Evolutionary conservation across 768 basidiomycete genomes (phyloP).

Genomic region (Suillus placidus): DNA sequence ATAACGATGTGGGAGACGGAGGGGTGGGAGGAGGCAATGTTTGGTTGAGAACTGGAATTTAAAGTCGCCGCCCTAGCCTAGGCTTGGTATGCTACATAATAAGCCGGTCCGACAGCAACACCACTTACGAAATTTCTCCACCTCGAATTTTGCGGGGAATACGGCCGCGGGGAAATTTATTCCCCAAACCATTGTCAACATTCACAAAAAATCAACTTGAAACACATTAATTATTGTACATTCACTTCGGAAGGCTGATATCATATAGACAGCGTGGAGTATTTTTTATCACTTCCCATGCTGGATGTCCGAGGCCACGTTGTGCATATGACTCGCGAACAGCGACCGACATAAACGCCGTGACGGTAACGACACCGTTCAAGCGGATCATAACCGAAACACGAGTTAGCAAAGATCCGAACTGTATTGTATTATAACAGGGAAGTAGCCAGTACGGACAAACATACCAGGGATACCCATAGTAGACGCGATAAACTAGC

Average conservation of each 20-base stretch:
- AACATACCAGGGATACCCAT: slow-evolving; percentile 31
- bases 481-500: slow-evolving; percentile 39
- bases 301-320: neutral
- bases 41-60: slow-evolving; percentile 24
- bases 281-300: neutral
- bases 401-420: slow-evolving; percentile 19
- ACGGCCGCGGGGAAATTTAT: neutral
- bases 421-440: slow-evolving; percentile 29
- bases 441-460: slow-evolving; percentile 19
- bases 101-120: slow-evolving; percentile 12
- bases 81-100: slow-evolving; percentile 14
- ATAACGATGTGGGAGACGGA: slow-evolving; percentile 25
- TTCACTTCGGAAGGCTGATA: neutral
- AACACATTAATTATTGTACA: neutral
- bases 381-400: slow-evolving; percentile 5
- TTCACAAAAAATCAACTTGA: neutral
- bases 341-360: slow-evolving; percentile 8
- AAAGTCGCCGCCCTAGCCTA: slow-evolving; percentile 12
- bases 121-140: slow-evolving; percentile 15
- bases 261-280: neutral
- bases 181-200: neutral
- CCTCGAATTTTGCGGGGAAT: slow-evolving; percentile 15
- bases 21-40: slow-evolving; percentile 13
- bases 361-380: neutral
- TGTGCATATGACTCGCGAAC: slow-evolving; percentile 3